Base-by-base conservation (phyloP, 257 asterid species). In the Solanum lignicaule region DNA sequence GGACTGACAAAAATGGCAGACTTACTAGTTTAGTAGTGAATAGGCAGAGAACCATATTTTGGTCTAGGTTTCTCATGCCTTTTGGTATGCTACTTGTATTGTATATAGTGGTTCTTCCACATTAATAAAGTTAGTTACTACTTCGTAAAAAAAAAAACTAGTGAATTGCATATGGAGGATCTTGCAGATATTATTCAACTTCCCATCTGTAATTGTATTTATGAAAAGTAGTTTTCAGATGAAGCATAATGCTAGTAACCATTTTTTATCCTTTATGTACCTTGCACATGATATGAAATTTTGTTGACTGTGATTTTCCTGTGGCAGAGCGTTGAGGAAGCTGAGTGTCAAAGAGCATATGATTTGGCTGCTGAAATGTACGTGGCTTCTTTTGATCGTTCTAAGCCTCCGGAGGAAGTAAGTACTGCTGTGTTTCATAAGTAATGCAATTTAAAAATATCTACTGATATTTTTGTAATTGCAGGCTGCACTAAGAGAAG, bases 381-480 rank as follows among this genome's bases (percentile, higher is more conserved):
- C 90, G 94, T 94, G 95, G 89, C 98, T 86, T 72, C 94, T 25
- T 95, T 95, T 91, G 95, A 97, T 92, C 97, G 95, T 82, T 93
- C 96, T 29, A 96, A 90, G 90, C 96, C 96, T 88, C 98, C 99
- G 1, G 99, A 97, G 85, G 99, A 97, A 92, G 99, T 97, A 91
- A 90, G 98, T 92, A 35, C 73, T 88, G 43, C 88, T 65, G 84
- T 66, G 87, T n/a, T 33, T 41, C 33, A 36, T 36, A 20, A 69
- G 32, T 52, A 29, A 85, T 90, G 35, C 75, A 55, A 29, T 81
- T 83, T 84, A 8, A 75, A 89, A 69, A 88, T 74, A 86, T 68
- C 90, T 92, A 83, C 91, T 86, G 41, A 55, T 87, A 20, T 84
- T 48, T 71, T 58, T 89, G 87, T 38, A 76, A 87, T 90, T 93